Percentiles rank a stretch among this genome's conserved stretches.
These are phyloP conservation scores for Trypanosoma conorhini DNA, from an alignment of 208 protist genomes.

Conservation along the genomic window DNA sequence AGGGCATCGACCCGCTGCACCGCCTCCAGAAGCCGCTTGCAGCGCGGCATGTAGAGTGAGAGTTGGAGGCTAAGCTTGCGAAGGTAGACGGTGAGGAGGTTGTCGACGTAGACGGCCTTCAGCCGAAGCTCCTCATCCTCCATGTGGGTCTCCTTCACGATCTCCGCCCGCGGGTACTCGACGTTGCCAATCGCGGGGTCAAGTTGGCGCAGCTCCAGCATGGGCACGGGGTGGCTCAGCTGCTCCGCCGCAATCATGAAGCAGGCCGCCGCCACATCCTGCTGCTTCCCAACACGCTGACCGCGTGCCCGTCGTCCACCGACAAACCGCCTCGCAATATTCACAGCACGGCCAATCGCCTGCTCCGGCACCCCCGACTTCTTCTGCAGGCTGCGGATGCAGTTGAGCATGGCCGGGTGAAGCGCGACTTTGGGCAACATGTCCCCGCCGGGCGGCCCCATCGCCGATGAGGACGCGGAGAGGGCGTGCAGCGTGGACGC, in stretches of 20 bases:
- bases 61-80: slow-evolving; percentile 59
- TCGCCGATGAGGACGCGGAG: neutral
- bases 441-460: neutral
- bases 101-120: slow-evolving; percentile 34
- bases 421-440: slow-evolving; percentile 34
- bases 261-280: slow-evolving; percentile 65
- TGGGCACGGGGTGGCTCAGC: slow-evolving; percentile 51
- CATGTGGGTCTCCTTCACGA: slow-evolving; percentile 44
- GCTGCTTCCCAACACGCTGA: slow-evolving; percentile 45
- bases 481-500: neutral
- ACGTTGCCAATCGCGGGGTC: slow-evolving; percentile 61
- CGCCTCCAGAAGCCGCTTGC: slow-evolving; percentile 41
- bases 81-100: slow-evolving; percentile 65
- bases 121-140: slow-evolving; percentile 36
- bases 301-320: slow-evolving; percentile 53
- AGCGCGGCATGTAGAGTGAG: slow-evolving; percentile 53
- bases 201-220: slow-evolving; percentile 61
- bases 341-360: slow-evolving; percentile 42
- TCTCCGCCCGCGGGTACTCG: slow-evolving; percentile 48
- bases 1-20: slow-evolving; percentile 37
- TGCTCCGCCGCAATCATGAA: slow-evolving; percentile 69
- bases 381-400: slow-evolving; percentile 53
- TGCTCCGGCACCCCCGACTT: slow-evolving; percentile 43
- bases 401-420: slow-evolving; percentile 44
- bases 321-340: slow-evolving; percentile 52